Percentiles rank a stretch among this genome's conserved stretches.
Conservation (phyloP, 306 rosid species). For the Herpetospermum pedunculosum region DNA sequence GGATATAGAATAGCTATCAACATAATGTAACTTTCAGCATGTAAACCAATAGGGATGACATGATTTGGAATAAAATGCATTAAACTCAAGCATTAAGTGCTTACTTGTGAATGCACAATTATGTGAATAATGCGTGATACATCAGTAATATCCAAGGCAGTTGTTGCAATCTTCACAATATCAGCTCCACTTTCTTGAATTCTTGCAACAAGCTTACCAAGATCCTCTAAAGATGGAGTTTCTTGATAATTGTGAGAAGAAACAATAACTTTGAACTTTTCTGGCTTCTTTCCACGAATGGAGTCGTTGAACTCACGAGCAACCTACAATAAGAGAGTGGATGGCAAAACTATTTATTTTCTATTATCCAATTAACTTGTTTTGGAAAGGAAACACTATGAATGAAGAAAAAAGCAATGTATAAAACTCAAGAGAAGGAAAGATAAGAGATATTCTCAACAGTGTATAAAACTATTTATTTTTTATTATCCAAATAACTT, state of each 20-base stretch:
- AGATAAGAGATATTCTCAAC: background rate
- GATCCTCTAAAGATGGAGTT: conserved; percentile 47
- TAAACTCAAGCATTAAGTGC: background rate
- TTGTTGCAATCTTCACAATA: conserved; percentile 57
- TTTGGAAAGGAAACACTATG: background rate
- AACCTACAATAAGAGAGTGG: conserved; percentile 25
- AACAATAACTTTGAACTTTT: conserved; percentile 41
- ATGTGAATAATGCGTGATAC: conserved; percentile 45
- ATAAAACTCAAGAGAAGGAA: background rate
- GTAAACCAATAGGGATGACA: background rate
- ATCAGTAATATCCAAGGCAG: conserved; percentile 51
- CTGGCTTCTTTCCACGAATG: conserved; percentile 36
- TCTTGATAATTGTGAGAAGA: conserved; percentile 55
- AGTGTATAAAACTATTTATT: background rate
- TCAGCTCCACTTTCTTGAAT: conserved; percentile 58
- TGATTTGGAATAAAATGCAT: background rate
- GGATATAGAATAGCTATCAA: background rate
- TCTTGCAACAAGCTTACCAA: conserved; percentile 44
- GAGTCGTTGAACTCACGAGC: conserved; percentile 33
- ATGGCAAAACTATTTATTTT: background rate
- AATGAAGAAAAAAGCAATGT: background rate
- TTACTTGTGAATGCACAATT: conserved; percentile 44
- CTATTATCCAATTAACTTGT: background rate
- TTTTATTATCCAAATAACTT: background rate
- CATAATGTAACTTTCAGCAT: background rate